Evolutionary conservation across 148 eudicot species (phyloP), one percentile per base, ranked within the genome.

Genomic region (Talinum fruticosum): DNA sequence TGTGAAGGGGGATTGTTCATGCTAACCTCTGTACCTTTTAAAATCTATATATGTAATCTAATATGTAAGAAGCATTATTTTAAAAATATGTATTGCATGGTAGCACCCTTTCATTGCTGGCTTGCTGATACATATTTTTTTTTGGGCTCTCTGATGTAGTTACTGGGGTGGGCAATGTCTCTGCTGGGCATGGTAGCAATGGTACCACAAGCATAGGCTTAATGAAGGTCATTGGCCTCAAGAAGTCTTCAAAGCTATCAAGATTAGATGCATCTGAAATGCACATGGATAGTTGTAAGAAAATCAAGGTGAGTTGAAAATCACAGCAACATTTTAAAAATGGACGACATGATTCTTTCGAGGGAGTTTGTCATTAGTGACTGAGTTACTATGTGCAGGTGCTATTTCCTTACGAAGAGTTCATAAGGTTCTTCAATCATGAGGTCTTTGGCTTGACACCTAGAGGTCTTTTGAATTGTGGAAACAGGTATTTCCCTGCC

Each of bases 391-490:
- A 44, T 76, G 76, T 83, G 37, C 92, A 94, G 98, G 91, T 90
- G 91, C 84, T 94, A 45, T 94, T 92, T 84, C 93, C 98, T 21
- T 94, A 89, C 69, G 93, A 92, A 76, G 95, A 89, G 83, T 92
- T 89, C 78, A 79, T 83, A 78, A 90, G 82, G 88, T 83, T 84
- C 79, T 94, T 90, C 71, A 87, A 90, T 71, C 82, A 68, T 77
- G 90, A 90, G 67, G 85, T 75, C 69, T 84, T 79, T 73, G 87
- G 85, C 78, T 71, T 94, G 79, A 75, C 84, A 51, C 98, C 98
- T 83, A 86, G 95, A 85, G 98, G 98, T 64, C 94, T 94, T 53
- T 24, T 90, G 72, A 94, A 94, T 81, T 92, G 96, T 73, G 98
- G 98, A 76, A 94, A 94, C 85, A 94, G 98, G 98, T 94, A 84